Evolutionary conservation across 2,329 filamentous ascomycete genomes (phyloP).

Genomic region (Ilyonectria robusta): DNA sequence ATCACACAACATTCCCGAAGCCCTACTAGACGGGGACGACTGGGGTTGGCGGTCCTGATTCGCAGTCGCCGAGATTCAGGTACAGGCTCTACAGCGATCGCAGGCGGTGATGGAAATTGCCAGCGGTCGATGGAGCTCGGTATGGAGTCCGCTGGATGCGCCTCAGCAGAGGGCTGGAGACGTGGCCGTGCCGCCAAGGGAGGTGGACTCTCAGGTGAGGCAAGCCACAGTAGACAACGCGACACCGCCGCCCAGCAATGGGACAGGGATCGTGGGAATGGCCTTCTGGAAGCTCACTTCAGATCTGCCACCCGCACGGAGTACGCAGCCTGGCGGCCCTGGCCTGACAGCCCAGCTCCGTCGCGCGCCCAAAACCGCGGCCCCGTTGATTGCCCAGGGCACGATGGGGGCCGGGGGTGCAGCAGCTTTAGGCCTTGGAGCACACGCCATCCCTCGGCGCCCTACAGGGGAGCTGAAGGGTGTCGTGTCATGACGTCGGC

Average conservation of each 20-base stretch:
- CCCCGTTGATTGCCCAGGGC: slow-evolving; percentile 39
- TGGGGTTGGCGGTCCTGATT: slow-evolving; percentile 21
- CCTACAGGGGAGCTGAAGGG: slow-evolving; percentile 39
- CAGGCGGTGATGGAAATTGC: slow-evolving; percentile 43
- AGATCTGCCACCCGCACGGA: slow-evolving; percentile 43
- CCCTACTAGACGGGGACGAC: slow-evolving; percentile 9
- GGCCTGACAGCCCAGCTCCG: slow-evolving; percentile 44
- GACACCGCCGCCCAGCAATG: slow-evolving; percentile 38
- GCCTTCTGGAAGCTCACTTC: slow-evolving; percentile 42
- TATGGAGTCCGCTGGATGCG: slow-evolving; percentile 3
- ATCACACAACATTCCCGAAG: slow-evolving; percentile 24
- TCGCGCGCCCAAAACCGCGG: slow-evolving; percentile 41
- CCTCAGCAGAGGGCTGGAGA: slow-evolving; percentile 19
- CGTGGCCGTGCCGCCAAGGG: slow-evolving; percentile 36
- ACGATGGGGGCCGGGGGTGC: slow-evolving; percentile 3
- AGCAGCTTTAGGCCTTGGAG: slow-evolving; percentile 30
- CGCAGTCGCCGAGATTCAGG: slow-evolving; percentile 47
- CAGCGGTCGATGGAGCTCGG: slow-evolving; percentile 28
- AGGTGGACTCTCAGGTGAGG: slow-evolving; percentile 44
- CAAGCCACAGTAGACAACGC: slow-evolving; percentile 45
- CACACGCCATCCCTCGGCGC: slow-evolving; percentile 44
- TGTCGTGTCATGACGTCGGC: slow-evolving; percentile 45
- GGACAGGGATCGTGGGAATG: slow-evolving; percentile 37
- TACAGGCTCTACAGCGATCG: slow-evolving; percentile 16
- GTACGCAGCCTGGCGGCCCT: slow-evolving; percentile 35